Evolutionary conservation across 768 basidiomycete species (phyloP), one percentile per base, ranked within the genome.

Genomic region (Tulasnella sp.): DNA sequence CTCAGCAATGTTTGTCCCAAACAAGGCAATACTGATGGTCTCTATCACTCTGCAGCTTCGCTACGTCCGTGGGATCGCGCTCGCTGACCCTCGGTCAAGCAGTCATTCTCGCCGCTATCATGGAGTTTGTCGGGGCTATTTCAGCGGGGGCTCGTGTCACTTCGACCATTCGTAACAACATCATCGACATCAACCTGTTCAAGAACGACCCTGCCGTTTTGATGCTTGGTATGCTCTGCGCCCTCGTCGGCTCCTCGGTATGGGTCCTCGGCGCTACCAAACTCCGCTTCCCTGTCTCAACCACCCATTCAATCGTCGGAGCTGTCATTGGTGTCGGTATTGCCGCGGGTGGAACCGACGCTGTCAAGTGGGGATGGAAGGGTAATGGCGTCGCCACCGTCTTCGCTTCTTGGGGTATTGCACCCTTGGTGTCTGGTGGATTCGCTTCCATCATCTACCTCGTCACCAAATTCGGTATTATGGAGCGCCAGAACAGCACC

Each of bases 291-390:
- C 86, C 85, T 74, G 85, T 87, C 69, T 86, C 86, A 16, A 85
- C 86, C 20, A 78, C 79, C 71, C 75, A 67, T 40, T 37, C 35
- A 26, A 51, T 75, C 39, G 6, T 86, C 73, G 84, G 85, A 9
- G 84, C 86, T n/a, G 78, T 87, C 13, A 84, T 84, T 11, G 86
- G 86, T 80, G 85, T 85, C 67, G 86, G 86, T 75, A 79, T 83
- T 39, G 85, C 85, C 2, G 81, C 82, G 23, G 84, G 82, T n/a
- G 86, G 86, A 18, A 80, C 81, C 15, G 80, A 81, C 35, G 80
- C 84, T 0, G 85, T 86, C 55, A 77, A 84, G 48, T 87, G 86
- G 86, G 86, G 86, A 15, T 87, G 86, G 86, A 84, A 86, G 79
- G 80, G 80, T 57, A 85, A 84, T 35, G 86, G 85, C 75, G 78